Evolutionary conservation across 2,329 filamentous ascomycete species (phyloP).

Genomic region (Claviceps spartinae): DNA sequence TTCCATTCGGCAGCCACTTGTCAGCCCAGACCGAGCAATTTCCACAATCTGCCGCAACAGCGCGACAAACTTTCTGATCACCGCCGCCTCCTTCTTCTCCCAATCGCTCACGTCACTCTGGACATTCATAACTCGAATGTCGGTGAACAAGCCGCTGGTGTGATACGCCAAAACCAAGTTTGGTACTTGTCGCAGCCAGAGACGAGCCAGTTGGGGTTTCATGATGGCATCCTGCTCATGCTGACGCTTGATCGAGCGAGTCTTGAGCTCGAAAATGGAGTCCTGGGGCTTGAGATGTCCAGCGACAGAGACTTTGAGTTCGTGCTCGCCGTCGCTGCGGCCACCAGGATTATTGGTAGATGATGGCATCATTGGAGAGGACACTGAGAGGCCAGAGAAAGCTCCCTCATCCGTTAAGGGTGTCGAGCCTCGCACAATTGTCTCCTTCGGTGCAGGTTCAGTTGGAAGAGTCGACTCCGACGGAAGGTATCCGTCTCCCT

Average conservation of each 20-base stretch:
- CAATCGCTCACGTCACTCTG: not conserved
- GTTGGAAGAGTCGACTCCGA: not conserved
- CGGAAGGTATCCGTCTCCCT: slow-evolving; percentile 16
- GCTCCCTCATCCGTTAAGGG: not conserved
- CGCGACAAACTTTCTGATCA: not conserved
- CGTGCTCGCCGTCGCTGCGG: slow-evolving; percentile 9
- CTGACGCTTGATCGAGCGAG: slow-evolving; percentile 18
- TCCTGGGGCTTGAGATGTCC: slow-evolving; percentile 11
- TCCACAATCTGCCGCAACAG: not conserved
- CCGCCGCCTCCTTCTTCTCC: not conserved
- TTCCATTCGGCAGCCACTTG: not conserved
- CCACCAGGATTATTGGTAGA: not conserved
- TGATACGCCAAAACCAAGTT: slow-evolving; percentile 30
- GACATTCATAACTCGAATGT: not conserved
- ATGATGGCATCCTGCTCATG: slow-evolving; percentile 14
- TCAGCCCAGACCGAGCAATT: not conserved
- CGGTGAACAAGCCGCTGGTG: not conserved
- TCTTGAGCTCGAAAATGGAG: slow-evolving; percentile 31
- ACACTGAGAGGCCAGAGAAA: not conserved
- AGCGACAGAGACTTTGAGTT: slow-evolving; percentile 7
- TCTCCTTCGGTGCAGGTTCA: not conserved
- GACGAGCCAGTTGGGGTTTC: slow-evolving; percentile 24
- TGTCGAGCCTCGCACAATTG: too few species aligned
- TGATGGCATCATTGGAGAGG: not conserved
- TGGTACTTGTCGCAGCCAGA: slow-evolving; percentile 27